Base-by-base conservation (phyloP, 2,329 filamentous ascomycete species). In the Curvularia eragrostidis region DNA sequence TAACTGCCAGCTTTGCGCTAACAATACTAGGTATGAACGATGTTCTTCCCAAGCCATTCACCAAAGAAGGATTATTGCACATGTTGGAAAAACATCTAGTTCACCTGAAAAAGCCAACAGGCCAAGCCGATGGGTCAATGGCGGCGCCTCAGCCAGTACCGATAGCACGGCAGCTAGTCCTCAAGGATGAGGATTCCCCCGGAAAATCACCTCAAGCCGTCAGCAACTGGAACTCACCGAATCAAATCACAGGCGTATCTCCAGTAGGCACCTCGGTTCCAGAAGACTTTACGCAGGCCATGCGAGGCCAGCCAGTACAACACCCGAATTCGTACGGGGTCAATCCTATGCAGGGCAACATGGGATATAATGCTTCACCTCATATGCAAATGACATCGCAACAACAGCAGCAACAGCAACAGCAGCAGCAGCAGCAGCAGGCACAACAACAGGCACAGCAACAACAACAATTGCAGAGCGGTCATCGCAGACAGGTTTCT, bases 21-120 rank as follows among this genome's bases (percentile, higher is more conserved):
- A 82, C 66, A 32, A 18, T 4, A 26, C 21, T 67, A 97, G 93
- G 94, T 42, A 97, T 99, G 93, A 96, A 97, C 72, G 95, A 97
- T 72, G 94, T 99, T 18, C 81, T 99, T 59, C 94, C 95, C 0
- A 99, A 99, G 74, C 95, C 95, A 0, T 99, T 99, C 75, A 99
- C 95, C 1, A 90, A 90, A 66, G 85, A 90, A 42, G 94, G 93
- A 0, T 80, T 97, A 30, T 80, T 97, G 26, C 83, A 87, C 32
- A 86, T 96, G 79, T 83, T 99, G 28, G 91, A 95, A 77, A 96
- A 94, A 72, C 92, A 97, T 73, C 82, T 98, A 48, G 84, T 87
- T n/a, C 89, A 93, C 73, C 83, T 97, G 59, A 88, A 96, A 72
- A 92, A 91, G 71, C 85, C 87, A 56, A 48, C 64, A 19, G 64